Evolutionary conservation across 352 stramenopile species (phyloP), one percentile per base, ranked within the genome.

Genomic region (Phytophthora hybrid): DNA sequence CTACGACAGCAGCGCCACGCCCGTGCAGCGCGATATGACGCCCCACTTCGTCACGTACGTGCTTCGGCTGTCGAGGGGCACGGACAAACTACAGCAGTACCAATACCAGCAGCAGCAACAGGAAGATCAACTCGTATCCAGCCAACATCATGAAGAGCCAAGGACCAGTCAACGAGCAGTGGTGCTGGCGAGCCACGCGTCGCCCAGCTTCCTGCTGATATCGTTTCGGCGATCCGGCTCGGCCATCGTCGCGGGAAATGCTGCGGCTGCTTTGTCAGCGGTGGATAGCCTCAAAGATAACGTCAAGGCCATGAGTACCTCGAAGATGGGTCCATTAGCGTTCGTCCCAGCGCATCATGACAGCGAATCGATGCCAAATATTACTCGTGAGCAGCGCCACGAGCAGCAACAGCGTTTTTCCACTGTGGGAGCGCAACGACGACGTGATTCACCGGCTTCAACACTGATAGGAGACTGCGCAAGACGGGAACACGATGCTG

Each of bases 1-100:
- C 39, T 81, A 81, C 41, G 73, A 83, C 54, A 83, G 73, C 54
- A 78, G 73, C 46, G 63, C 73, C 26, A 83, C 73, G 41, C 69
- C 72, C 16, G 66, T 47, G 16, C 77, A 83, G 49, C 77, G 77
- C 11, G 73, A 78, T 34, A 79, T 83, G 73, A 74, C 63, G 26
- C 77, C 81, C 21, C 70, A 79, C 23, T 56, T 83, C 4, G 66
- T 66, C 3, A 67, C 58, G 5, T 83, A 81, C 41, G 66, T 81
- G 9, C 69, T 83, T 21, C 59, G 47, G 29, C 26, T 52, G 13
- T 57, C 60, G 16, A 21, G 49, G 6, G 19, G 19, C 7, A 18
- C 0, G 21, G 4, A 4, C 34, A 39, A 39, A 7, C 34, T 44
- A 16, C 32, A 18, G 44, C 16, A 52, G 18, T 16, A 21, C 0